Percentiles rank a stretch among this genome's conserved stretches.
phyloP scores from a whole-genome alignment of 176 grass and related monocot genomes.

The Stipa capillata region DNA sequence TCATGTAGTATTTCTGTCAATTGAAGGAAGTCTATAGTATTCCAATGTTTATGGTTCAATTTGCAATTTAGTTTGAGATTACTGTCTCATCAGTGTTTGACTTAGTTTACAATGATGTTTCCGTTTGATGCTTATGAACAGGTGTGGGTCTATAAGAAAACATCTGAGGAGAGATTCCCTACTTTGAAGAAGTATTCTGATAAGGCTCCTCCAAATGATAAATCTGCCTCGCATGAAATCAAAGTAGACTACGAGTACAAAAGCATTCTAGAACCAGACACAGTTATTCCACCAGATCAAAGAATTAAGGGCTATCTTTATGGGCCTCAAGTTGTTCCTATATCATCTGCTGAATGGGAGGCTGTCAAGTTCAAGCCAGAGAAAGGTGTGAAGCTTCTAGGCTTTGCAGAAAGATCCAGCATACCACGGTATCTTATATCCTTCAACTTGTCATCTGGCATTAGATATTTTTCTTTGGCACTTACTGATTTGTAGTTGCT shows the following conservation, averaged over 20 bases:
- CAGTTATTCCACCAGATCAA: conserved; percentile 82
- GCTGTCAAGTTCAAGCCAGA: conserved; percentile 79
- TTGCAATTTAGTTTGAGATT: conserved; percentile 5
- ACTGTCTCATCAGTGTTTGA: background rate
- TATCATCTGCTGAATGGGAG: conserved; percentile 82
- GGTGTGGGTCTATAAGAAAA: conserved; percentile 99
- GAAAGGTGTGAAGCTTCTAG: conserved; percentile 92
- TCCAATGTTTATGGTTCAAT: background rate
- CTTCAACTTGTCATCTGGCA: background rate
- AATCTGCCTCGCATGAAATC: conserved; percentile 79
- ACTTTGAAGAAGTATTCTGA: conserved; percentile 84
- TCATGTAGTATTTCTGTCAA: background rate
- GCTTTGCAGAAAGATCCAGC: conserved; percentile 70
- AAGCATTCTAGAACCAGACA: conserved; percentile 67
- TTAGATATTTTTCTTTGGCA: conserved; percentile 5
- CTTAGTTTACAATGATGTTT: background rate
- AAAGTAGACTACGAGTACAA: conserved; percentile 92
- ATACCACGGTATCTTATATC: conserved; percentile 47
- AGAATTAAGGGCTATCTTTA: conserved; percentile 96
- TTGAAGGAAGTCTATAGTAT: background rate
- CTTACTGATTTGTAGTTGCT: background rate
- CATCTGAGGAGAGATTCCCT: conserved; percentile 90
- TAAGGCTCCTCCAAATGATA: conserved; percentile 68
- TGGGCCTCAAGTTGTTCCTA: conserved; percentile 91
- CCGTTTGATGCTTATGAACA: conserved; percentile 35